phyloP scores from a whole-genome alignment of 192 early-diverging fungal species.

The Diversispora eburnea region DNA sequence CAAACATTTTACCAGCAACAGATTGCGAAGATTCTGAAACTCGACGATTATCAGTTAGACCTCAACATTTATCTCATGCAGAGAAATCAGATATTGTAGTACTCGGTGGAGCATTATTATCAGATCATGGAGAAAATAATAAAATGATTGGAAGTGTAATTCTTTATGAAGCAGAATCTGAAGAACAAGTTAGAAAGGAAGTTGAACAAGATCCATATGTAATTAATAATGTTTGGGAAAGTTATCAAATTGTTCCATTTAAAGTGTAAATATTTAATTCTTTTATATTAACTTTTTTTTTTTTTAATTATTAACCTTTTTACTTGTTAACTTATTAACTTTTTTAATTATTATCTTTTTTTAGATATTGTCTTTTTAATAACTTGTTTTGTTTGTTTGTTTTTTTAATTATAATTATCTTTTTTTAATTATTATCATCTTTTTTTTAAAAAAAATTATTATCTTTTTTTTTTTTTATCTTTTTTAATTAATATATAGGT shows the following conservation, averaged over 20 bases:
- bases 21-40: constrained; percentile 53
- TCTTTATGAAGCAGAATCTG: constrained; percentile 45
- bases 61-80: constrained; percentile 40
- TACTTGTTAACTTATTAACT: no score
- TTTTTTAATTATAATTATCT: no score
- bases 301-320: no score
- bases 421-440: no score
- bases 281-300: no score
- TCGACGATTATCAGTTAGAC: constrained; percentile 42
- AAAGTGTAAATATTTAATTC: background rate
- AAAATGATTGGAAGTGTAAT: constrained; percentile 56
- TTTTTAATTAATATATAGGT: no score
- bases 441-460: no score
- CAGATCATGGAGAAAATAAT: constrained; percentile 38
- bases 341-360: no score
- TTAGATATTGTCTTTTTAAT: no score
- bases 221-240: constrained; percentile 52
- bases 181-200: constrained; percentile 42
- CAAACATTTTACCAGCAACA: constrained; percentile 37
- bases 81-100: constrained; percentile 38
- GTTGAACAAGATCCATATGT: constrained; percentile 52
- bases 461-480: no score
- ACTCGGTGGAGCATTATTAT: constrained; percentile 51
- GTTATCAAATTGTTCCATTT: constrained; percentile 43
- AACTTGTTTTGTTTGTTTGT: no score